Conservation (phyloP, 208 protist species). For the Wallacemonas sp. region DNA sequence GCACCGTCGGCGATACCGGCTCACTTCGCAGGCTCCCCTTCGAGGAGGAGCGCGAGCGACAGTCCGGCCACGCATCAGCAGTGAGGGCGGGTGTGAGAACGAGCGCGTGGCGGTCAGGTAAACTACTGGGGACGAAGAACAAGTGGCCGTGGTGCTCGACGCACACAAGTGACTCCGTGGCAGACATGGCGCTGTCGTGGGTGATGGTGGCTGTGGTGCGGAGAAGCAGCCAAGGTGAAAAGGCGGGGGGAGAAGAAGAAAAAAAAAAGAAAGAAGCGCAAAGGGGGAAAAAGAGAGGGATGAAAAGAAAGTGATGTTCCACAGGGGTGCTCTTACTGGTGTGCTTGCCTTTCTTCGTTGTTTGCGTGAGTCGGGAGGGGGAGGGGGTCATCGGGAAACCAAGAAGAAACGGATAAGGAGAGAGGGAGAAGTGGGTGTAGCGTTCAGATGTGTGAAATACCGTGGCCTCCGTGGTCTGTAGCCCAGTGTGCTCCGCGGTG, state of each 20-base stretch:
- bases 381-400: too few species aligned
- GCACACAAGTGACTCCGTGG: slow-evolving; percentile 19
- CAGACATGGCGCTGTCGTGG: slow-evolving; percentile 12
- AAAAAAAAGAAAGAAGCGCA: too few species aligned
- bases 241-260: slow-evolving; percentile 11
- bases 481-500: too few species aligned
- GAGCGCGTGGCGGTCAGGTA: neutral
- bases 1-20: neutral
- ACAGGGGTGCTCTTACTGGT: too few species aligned
- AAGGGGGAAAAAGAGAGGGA: too few species aligned
- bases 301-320: too few species aligned
- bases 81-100: neutral
- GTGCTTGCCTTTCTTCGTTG: too few species aligned
- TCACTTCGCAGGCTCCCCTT: neutral
- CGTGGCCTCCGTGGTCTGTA: too few species aligned
- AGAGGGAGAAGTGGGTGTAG: too few species aligned
- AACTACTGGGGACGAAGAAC: slow-evolving; percentile 18
- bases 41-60: neutral
- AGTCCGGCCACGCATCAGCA: neutral
- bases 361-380: too few species aligned
- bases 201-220: neutral
- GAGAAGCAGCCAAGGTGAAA: slow-evolving; percentile 5
- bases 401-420: too few species aligned
- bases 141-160: slow-evolving; percentile 15
- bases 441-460: too few species aligned